Evolutionary conservation across 768 basidiomycete species (phyloP).

Genomic region (Psilocybe cubensis): DNA sequence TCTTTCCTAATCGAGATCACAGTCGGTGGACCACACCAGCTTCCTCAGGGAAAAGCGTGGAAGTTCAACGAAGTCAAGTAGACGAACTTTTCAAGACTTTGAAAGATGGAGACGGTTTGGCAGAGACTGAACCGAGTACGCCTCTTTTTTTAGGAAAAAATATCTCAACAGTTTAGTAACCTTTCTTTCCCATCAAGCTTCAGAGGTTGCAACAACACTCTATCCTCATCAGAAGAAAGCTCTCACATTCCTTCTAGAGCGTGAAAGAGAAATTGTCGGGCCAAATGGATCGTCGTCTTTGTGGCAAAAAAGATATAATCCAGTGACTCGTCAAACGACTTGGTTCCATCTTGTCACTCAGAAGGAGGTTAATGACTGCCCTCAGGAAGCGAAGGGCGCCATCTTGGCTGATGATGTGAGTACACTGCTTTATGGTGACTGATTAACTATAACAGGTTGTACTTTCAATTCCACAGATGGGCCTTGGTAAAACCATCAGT

Average conservation of each 20-base stretch:
- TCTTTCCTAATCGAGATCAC: conserved; percentile 32
- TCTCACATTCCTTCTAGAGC: conserved; percentile 90
- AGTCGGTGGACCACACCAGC: conserved; percentile 62
- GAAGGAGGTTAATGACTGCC: conserved; percentile 68
- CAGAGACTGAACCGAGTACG: conserved; percentile 86
- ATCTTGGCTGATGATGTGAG: conserved; percentile 97
- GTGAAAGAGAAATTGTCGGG: conserved; percentile 69
- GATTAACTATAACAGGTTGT: conserved; percentile 6
- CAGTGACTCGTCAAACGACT: conserved; percentile 42
- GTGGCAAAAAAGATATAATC: conserved; percentile 65
- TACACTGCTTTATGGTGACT: conserved; percentile 16
- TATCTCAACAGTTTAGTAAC: neutral
- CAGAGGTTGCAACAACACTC: conserved; percentile 80
- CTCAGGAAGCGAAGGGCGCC: conserved; percentile 79
- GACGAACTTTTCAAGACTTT: conserved; percentile 93
- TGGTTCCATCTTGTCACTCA: conserved; percentile 91
- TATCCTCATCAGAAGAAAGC: conserved; percentile 99
- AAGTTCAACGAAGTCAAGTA: conserved; percentile 91
- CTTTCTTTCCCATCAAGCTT: conserved; percentile 39
- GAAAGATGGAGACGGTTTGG: conserved; percentile 84
- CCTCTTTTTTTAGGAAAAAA: neutral
- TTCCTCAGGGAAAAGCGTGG: conserved; percentile 74
- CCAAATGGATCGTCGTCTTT: conserved; percentile 70
- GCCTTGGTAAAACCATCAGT: conserved; percentile 96
- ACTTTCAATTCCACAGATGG: conserved; percentile 67